phyloP scores from a whole-genome alignment of 257 asterid genomes.

The Mitragyna speciosa region DNA sequence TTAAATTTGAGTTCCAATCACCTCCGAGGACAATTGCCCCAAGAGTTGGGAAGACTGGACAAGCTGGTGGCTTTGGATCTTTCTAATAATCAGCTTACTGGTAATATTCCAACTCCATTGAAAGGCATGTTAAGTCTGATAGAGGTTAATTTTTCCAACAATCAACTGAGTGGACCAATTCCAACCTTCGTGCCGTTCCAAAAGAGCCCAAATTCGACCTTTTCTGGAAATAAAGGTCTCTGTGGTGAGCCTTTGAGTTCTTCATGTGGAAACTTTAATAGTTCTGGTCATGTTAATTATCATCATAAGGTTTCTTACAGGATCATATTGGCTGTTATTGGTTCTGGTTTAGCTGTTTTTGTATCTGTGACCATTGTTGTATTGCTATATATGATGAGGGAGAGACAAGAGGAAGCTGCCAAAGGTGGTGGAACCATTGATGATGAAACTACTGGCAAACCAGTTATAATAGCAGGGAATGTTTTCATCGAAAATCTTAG shows the following conservation, averaged over 20 bases:
- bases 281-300: conserved; percentile 38
- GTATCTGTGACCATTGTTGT: conserved; percentile 71
- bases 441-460: conserved; percentile 41
- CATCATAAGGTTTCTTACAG: conserved; percentile 86
- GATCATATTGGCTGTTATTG: conserved; percentile 72
- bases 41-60: conserved; percentile 81
- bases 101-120: conserved; percentile 66
- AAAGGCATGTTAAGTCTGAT: conserved; percentile 93
- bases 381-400: conserved; percentile 85
- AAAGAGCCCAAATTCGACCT: conserved; percentile 79
- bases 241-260: conserved; percentile 80
- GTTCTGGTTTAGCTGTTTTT: conserved; percentile 89
- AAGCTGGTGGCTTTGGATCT: conserved; percentile 88
- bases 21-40: conserved; percentile 77
- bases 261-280: conserved; percentile 56
- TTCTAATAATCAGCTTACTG: conserved; percentile 76
- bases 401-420: conserved; percentile 76
- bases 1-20: conserved; percentile 78
- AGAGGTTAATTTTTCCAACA: conserved; percentile 87
- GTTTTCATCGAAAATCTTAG: conserved; percentile 75
- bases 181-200: conserved; percentile 83
- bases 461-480: conserved; percentile 76
- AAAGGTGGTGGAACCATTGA: conserved; percentile 39
- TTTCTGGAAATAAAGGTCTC: conserved; percentile 74
- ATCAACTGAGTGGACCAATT: conserved; percentile 68